Base-by-base conservation (phyloP, 2,329 filamentous ascomycete genomes). In the Phialocephala subalpina region DNA sequence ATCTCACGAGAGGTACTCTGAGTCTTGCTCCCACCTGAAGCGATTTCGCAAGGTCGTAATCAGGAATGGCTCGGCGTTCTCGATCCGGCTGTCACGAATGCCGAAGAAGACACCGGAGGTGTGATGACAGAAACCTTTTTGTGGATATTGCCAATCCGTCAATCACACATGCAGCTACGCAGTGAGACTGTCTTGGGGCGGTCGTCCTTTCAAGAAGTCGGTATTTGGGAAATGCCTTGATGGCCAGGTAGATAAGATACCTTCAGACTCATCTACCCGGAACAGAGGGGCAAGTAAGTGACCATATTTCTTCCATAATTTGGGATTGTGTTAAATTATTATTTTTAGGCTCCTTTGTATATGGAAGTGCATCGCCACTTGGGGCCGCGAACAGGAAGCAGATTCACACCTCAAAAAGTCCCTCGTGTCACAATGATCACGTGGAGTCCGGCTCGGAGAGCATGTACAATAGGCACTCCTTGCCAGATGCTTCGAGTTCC, bases 61-160 rank as follows among this genome's bases (percentile, higher is more conserved):
- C 29, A 33, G 38, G 7, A 52, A 52, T 29, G 25, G n/a, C 25
- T 52, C 47, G 18, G 20, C 47, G 47, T n/a, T 52, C 47, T 29
- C 47, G 47, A 52, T 25, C 47, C n/a, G 47, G 47, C n/a, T 52
- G 47, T 14, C n/a, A 52, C 16, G 47, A 20, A 52, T 52, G 47
- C 20, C 47, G 47, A 22, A 22, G 47, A 22, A 12, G 47, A 14
- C 47, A 29, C 20, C 47, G 47, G 7, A 52, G 20, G 20, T 52
- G 47, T 52, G 47, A 52, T 52, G 47, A 52, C n/a, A 52, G 47
- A 52, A 52, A 25, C 47, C 47, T 9, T 3, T 12, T 22, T 52
- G 47, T 52, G 47, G 47, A 5, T 52, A 52, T 14, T 52, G 47
- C 47, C 20, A 25, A 29, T 22, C 47, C n/a, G 20, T 52, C 2